phyloP scores from a whole-genome alignment of 192 early-diverging fungal species.

The Coemansia erecta region DNA sequence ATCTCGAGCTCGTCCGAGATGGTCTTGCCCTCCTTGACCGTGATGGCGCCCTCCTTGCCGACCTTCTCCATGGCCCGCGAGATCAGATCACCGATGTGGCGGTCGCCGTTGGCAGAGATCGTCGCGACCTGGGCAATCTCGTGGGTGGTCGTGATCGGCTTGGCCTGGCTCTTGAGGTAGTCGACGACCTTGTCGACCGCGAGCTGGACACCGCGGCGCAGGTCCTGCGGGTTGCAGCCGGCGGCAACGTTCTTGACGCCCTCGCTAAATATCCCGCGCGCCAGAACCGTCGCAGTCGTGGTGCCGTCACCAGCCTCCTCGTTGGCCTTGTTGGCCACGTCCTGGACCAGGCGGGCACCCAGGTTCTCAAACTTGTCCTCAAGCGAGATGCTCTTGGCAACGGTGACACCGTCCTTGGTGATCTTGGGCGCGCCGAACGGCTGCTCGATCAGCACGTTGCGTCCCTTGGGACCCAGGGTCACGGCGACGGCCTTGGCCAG shows the following conservation, averaged over 20 bases:
- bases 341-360: constrained; percentile 95
- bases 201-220: constrained; percentile 90
- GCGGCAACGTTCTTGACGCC: constrained; percentile 99
- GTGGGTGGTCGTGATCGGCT: constrained; percentile 89
- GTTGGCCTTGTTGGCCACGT: constrained; percentile 99
- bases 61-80: constrained; percentile 99
- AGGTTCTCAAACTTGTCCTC: constrained; percentile 99
- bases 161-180: constrained; percentile 86
- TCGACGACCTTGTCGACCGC: constrained; percentile 93
- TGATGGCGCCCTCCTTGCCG: constrained; percentile 99
- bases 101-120: constrained; percentile 99
- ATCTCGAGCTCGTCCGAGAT: constrained; percentile 98
- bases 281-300: constrained; percentile 97
- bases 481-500: constrained; percentile 98
- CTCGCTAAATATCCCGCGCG: constrained; percentile 98
- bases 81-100: constrained; percentile 92
- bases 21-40: constrained; percentile 99
- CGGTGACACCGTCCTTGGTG: constrained; percentile 99
- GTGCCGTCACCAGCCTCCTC: constrained; percentile 99
- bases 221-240: constrained; percentile 98
- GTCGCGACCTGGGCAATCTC: constrained; percentile 99
- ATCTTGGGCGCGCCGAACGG: constrained; percentile 97
- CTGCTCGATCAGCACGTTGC: constrained; percentile 99
- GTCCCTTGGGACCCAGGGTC: constrained; percentile 98
- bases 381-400: constrained; percentile 94